A percentile compares a stretch with the other conserved stretches of the same genome.
phyloP scores from a whole-genome alignment of 768 basidiomycete species.

The Mycena maculata region DNA sequence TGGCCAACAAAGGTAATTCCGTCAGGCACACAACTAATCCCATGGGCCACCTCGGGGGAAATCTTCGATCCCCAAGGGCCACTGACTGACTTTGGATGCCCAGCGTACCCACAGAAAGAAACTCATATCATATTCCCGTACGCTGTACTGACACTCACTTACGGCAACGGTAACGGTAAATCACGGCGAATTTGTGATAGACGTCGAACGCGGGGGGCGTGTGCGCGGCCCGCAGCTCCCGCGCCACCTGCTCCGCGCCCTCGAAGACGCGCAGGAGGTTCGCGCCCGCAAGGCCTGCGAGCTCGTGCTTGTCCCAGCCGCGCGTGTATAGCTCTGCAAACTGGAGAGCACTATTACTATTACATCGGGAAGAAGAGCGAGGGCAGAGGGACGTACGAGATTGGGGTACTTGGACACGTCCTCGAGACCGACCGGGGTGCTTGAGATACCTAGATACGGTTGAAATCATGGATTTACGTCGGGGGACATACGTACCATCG shows the following conservation, averaged over 20 bases:
- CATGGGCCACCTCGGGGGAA: too few relatives aligned
- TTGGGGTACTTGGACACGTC: conserved; percentile 93
- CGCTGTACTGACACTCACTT: too few relatives aligned
- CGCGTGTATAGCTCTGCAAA: conserved; percentile 88
- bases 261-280: conserved; percentile 88
- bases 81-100: too few relatives aligned
- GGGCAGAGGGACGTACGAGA: conserved; percentile 62
- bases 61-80: too few relatives aligned
- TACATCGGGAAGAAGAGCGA: conserved; percentile 3
- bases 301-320: conserved; percentile 86
- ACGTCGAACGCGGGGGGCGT: conserved; percentile 70
- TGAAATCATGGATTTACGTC: background rate
- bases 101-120: too few relatives aligned
- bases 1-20: too few relatives aligned
- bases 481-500: conserved; percentile 45
- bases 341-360: conserved; percentile 54
- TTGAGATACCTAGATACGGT: conserved; percentile 67
- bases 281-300: conserved; percentile 85
- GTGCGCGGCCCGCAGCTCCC: conserved; percentile 65
- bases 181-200: conserved; percentile 82
- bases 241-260: conserved; percentile 78
- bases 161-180: too few relatives aligned
- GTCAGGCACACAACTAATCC: too few relatives aligned
- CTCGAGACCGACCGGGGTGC: conserved; percentile 80
- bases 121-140: background rate